Conservation (phyloP, 1,284 basidiomycete species). For the Psilocybe mexicana region DNA sequence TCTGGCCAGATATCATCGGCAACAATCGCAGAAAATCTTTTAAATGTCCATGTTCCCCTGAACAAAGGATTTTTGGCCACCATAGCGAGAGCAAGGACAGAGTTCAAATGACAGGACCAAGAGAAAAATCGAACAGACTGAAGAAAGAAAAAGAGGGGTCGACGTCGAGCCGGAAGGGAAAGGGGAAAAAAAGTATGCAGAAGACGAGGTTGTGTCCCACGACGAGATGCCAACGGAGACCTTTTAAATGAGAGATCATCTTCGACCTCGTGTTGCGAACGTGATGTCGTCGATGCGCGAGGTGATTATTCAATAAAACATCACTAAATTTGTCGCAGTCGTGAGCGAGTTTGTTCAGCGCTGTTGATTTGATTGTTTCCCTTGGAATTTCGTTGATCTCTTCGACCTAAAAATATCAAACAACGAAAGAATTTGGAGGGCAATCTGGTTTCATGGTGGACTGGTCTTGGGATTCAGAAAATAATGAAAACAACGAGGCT, state of each 20-base stretch:
- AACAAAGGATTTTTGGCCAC: slow-evolving; percentile 46
- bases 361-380: neutral
- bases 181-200: neutral
- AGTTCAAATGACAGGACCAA: neutral
- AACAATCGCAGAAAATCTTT: slow-evolving; percentile 59
- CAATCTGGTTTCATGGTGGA: neutral
- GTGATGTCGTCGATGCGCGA: neutral
- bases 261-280: neutral
- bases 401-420: neutral
- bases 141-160: neutral
- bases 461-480: neutral
- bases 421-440: neutral
- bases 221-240: neutral
- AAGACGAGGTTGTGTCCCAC: neutral
- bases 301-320: neutral
- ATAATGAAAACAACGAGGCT: too few relatives aligned
- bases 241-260: neutral
- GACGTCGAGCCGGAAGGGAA: neutral
- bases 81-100: slow-evolving; percentile 22
- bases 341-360: neutral
- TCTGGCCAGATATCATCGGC: slow-evolving; percentile 66
- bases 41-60: slow-evolving; percentile 42
- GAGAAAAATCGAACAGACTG: neutral
- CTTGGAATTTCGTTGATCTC: neutral
- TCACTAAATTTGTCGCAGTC: neutral